A percentile compares a stretch with the other conserved stretches of the same genome.
Evolutionary conservation across 495 filamentous ascomycete species (phyloP).

Genomic region (Schizothecium vesticola): DNA sequence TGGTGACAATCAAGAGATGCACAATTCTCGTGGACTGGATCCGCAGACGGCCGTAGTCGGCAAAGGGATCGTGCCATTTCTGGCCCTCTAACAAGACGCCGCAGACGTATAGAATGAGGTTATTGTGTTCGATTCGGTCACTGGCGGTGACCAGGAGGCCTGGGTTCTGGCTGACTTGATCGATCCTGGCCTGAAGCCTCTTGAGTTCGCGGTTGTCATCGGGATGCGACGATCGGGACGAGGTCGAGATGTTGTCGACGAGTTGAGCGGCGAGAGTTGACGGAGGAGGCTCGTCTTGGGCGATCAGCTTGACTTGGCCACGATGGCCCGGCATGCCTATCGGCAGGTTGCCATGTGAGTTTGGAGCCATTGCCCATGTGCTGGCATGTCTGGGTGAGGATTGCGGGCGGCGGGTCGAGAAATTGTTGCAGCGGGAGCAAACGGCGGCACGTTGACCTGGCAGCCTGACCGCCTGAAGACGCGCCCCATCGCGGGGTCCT

Average conservation of each 20-base stretch:
- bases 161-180: constrained; percentile 39
- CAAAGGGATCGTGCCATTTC: constrained; percentile 56
- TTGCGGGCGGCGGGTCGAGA: neutral
- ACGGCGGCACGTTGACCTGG: neutral
- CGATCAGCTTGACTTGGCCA: neutral
- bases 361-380: constrained; percentile 18
- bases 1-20: constrained; percentile 57
- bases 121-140: constrained; percentile 66
- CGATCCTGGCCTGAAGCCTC: constrained; percentile 34
- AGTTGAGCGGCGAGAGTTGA: constrained; percentile 68
- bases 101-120: constrained; percentile 78
- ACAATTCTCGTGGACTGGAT: constrained; percentile 64
- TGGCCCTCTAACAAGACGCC: constrained; percentile 70
- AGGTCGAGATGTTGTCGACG: constrained; percentile 49
- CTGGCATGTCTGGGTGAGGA: constrained; percentile 14
- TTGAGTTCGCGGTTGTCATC: constrained; percentile 42
- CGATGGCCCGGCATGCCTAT: constrained; percentile 11
- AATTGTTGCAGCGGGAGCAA: neutral
- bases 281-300: constrained; percentile 41
- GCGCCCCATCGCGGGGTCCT: constrained; percentile 1
- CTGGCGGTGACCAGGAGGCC: constrained; percentile 43
- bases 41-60: constrained; percentile 44
- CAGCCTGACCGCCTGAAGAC: neutral
- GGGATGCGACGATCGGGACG: constrained; percentile 32
- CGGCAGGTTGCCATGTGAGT: constrained; percentile 13